Percentiles rank a stretch among this genome's conserved stretches.
Evolutionary conservation across 169 alveolate genomes (phyloP).

Genomic region (Theileria annulata): DNA sequence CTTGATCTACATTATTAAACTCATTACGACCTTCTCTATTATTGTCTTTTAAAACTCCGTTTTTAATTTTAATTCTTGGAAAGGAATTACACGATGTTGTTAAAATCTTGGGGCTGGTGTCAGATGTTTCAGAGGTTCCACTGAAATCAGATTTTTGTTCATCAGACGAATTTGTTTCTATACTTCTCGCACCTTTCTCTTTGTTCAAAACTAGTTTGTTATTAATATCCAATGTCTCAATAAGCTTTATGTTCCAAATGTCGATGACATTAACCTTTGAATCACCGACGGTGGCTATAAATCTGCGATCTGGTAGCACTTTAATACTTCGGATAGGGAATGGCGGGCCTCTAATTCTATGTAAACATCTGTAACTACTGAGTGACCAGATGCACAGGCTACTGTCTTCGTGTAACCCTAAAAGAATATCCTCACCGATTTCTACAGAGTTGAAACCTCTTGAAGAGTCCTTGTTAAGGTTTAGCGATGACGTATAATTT

Average conservation of each 20-base stretch:
- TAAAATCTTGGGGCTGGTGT: not conserved
- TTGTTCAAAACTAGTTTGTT: not conserved
- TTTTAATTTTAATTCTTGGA: not conserved
- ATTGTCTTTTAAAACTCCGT: not conserved
- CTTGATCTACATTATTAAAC: not conserved
- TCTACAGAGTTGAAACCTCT: constrained; percentile 26
- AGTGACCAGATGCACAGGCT: constrained; percentile 63
- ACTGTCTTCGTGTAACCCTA: constrained; percentile 62
- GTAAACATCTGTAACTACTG: constrained; percentile 52
- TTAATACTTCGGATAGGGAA: constrained; percentile 44
- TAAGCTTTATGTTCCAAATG: constrained; percentile 56
- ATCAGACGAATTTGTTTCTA: not conserved
- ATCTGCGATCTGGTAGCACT: constrained; percentile 65
- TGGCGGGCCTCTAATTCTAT: constrained; percentile 63
- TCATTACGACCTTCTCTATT: not conserved
- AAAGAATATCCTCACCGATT: constrained; percentile 51
- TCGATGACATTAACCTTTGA: constrained; percentile 55
- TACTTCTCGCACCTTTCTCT: not conserved
- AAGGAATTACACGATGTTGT: not conserved
- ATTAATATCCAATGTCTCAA: constrained; percentile 42
- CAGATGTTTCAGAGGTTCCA: not conserved
- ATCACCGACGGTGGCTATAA: constrained; percentile 61
- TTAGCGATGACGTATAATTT: not conserved
- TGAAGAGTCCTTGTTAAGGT: constrained; percentile 9
- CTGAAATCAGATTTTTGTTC: not conserved